Percentiles rank a stretch among this genome's conserved stretches.
phyloP scores from a whole-genome alignment of 352 stramenopile species.

The Pythium grandisporangium region DNA sequence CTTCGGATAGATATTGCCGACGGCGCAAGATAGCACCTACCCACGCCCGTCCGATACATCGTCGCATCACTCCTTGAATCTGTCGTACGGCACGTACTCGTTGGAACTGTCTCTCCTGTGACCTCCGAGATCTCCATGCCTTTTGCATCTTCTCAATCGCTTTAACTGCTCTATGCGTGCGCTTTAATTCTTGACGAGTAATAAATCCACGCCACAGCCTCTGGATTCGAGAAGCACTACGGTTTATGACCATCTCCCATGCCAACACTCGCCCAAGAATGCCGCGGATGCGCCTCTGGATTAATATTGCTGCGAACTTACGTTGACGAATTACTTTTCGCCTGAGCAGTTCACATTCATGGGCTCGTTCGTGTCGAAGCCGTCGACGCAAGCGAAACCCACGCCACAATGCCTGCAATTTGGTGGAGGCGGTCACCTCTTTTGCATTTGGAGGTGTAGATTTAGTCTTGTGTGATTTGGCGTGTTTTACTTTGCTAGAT shows the following conservation, averaged over 20 bases:
- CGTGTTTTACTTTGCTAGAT: background rate
- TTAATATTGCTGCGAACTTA: constrained; percentile 28
- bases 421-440: constrained; percentile 23
- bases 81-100: constrained; percentile 12
- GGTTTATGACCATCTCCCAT: constrained; percentile 31
- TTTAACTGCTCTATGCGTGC: constrained; percentile 26
- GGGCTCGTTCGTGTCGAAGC: constrained; percentile 28
- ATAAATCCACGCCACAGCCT: constrained; percentile 40
- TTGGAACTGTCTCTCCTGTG: constrained; percentile 13
- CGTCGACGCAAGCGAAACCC: constrained; percentile 24
- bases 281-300: constrained; percentile 49
- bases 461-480: too few species aligned
- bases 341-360: constrained; percentile 12
- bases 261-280: constrained; percentile 27
- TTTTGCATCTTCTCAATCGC: constrained; percentile 43
- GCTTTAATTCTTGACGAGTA: constrained; percentile 28
- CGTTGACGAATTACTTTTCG: constrained; percentile 19
- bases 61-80: constrained; percentile 34
- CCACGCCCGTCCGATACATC: constrained; percentile 26
- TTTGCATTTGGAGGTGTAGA: constrained; percentile 1
- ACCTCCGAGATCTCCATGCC: constrained; percentile 27
- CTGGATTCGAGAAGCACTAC: constrained; percentile 35
- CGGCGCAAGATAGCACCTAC: constrained; percentile 23
- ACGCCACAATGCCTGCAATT: constrained; percentile 45
- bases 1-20: constrained; percentile 43